These are phyloP conservation scores for Triticum urartu DNA, from an alignment of 176 grass and related monocot genomes.

Conservation along the genomic window DNA sequence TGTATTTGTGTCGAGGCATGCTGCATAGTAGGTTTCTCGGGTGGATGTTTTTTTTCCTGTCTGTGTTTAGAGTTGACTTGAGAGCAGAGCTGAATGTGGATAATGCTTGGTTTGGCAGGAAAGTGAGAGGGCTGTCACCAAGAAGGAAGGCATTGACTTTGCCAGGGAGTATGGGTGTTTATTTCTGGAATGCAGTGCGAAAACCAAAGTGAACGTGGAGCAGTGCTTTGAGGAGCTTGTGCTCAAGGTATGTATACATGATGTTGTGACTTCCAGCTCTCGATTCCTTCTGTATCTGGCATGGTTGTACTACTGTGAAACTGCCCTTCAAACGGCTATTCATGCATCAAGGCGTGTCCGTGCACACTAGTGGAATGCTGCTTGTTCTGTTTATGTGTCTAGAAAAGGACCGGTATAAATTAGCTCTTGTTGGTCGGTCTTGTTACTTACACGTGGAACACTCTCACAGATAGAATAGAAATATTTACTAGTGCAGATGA, in stretches of 20 bases:
- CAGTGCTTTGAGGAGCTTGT: slow-evolving; percentile 97
- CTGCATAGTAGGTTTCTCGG: too few species aligned
- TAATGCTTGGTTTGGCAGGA: slow-evolving; percentile 49
- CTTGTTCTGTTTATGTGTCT: slow-evolving; percentile 5
- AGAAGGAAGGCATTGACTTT: slow-evolving; percentile 94
- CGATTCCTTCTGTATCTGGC: background rate
- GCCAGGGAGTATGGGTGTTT: slow-evolving; percentile 90
- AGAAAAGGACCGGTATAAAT: background rate
- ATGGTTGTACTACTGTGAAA: background rate
- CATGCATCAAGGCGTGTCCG: background rate
- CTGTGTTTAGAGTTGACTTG: too few species aligned
- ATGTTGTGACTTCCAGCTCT: background rate
- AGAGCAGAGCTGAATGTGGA: background rate
- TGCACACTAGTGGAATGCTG: background rate
- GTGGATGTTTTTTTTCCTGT: too few species aligned
- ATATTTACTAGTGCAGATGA: background rate
- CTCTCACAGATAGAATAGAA: background rate
- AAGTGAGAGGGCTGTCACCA: slow-evolving; percentile 91
- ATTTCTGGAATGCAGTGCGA: slow-evolving; percentile 96
- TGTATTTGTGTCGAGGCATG: too few species aligned
- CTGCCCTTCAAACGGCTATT: background rate
- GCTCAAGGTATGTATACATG: slow-evolving; percentile 56
- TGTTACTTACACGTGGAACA: background rate
- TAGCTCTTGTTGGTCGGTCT: background rate
- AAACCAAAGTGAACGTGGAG: slow-evolving; percentile 88